Base-by-base conservation (phyloP, 139 green algal species). In the Pycnococcus provasolii region DNA sequence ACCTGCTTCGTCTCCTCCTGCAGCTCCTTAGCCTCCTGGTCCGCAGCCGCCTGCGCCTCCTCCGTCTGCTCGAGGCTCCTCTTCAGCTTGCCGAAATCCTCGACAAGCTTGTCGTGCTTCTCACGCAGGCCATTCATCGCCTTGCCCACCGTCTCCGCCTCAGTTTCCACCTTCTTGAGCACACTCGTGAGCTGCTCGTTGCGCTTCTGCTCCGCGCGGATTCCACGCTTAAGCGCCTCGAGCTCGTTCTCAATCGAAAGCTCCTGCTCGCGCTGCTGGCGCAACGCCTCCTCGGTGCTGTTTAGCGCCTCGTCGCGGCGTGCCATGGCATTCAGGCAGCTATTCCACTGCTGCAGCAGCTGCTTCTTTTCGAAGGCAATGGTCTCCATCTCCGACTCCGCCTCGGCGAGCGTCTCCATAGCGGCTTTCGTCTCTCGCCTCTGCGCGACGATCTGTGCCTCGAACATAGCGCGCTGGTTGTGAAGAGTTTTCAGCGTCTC, bases 281-380 rank as follows among this genome's bases (percentile, higher is more conserved):
- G 67, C 39, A 94, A 79, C 13, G 83, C 84, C 3, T 85, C 79
- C 73, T 95, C 80, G 45, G 89, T 84, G 4, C 77, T 79, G 41
- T 84, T 65, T 66, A 77, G 5, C 5, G 87, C 80, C 57, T 93
- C 83, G 54, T 95, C 87, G 42, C 88, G 81, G 60, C 82, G 81
- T 53, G 83, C 72, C 37, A 94, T 87, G 3, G 76, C 82, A 37
- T 86, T 61, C 65, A 96, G 77, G 67, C 73, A 83, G 66, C 69
- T 80, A 62, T 84, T 85, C 89, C 89, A 96, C 67, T 92, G 84
- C 55, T 82, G 73, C 51, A 88, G 64, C 64, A 94, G 84, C 84
- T 89, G 81, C 73, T 89, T 87, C 81, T 94, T 94, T 80, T 96
- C 88, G 76, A 88, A 91, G 52, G 90, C 78, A 45, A 96, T 85